These are phyloP conservation scores for Penicillium expansum DNA, from an alignment of 2,329 filamentous ascomycete genomes.

Conservation along the genomic window DNA sequence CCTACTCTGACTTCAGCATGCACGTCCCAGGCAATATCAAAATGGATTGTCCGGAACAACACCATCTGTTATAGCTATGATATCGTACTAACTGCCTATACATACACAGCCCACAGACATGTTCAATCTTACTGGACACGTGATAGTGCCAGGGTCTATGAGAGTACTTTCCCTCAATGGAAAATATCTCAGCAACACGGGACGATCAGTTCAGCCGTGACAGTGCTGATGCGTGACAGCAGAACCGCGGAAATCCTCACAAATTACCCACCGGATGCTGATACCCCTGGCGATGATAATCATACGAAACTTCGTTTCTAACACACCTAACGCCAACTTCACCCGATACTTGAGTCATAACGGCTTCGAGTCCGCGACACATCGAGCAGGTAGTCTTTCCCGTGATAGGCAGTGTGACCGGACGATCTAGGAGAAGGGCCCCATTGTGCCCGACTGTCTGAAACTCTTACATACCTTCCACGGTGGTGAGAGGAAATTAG, in stretches of 20 bases:
- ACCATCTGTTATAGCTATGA: background rate
- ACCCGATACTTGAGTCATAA: background rate
- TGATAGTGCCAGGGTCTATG: background rate
- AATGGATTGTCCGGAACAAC: background rate
- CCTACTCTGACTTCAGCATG: background rate
- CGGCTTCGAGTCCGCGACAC: background rate
- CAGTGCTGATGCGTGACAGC: background rate
- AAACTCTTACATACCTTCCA: background rate
- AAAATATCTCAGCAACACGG: constrained; percentile 4
- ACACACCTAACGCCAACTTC: background rate
- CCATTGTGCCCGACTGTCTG: background rate
- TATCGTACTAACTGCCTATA: background rate
- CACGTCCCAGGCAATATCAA: background rate
- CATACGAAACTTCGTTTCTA: background rate
- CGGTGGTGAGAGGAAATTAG: constrained; percentile 9
- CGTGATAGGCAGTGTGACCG: background rate
- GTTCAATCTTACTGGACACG: background rate
- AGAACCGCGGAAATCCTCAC: background rate
- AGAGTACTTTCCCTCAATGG: background rate
- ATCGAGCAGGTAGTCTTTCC: background rate
- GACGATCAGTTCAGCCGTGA: constrained; percentile 3
- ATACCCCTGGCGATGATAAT: background rate
- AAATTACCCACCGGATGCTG: background rate
- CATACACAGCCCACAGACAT: background rate
- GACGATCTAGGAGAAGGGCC: constrained; percentile 1